phyloP scores from a whole-genome alignment of 2,329 filamentous ascomycete genomes.

The Aureobasidium sp. region DNA sequence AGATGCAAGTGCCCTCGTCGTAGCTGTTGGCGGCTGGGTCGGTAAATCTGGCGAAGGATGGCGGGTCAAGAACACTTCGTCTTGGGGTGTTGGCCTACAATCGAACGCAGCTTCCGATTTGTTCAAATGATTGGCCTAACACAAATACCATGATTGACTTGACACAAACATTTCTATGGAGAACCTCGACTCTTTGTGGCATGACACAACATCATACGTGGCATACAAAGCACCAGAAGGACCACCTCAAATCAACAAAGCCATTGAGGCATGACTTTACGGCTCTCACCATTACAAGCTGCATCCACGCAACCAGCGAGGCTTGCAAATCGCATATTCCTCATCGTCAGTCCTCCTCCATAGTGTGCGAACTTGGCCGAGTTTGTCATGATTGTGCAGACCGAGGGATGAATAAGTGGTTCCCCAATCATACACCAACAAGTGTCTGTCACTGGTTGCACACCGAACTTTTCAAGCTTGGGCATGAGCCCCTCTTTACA shows the following conservation, averaged over 20 bases:
- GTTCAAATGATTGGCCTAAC: slow-evolving; percentile 35
- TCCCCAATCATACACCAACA: slow-evolving; percentile 44
- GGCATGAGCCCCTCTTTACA: slow-evolving; percentile 26
- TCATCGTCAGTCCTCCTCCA: slow-evolving; percentile 23
- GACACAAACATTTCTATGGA: too few species aligned
- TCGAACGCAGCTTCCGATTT: slow-evolving; percentile 38
- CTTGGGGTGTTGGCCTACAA: slow-evolving; percentile 58
- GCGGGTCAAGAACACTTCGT: slow-evolving; percentile 50
- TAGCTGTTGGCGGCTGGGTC: slow-evolving; percentile 59
- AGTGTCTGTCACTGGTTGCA: slow-evolving; percentile 37
- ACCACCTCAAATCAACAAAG: neutral
- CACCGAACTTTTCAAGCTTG: slow-evolving; percentile 33
- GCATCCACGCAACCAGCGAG: slow-evolving; percentile 21
- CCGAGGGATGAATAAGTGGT: slow-evolving; percentile 29
- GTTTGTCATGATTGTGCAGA: slow-evolving; percentile 37
- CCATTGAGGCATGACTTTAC: neutral
- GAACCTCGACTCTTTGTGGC: too few species aligned
- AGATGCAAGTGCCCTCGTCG: slow-evolving; percentile 55
- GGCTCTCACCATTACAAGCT: slow-evolving; percentile 16
- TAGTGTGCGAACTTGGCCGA: slow-evolving; percentile 44
- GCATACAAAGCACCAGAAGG: too few species aligned
- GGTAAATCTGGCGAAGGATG: slow-evolving; percentile 41
- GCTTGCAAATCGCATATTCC: slow-evolving; percentile 23
- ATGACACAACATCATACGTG: too few species aligned
- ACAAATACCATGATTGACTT: too few species aligned